Evolutionary conservation across 345 rosid species (phyloP), one percentile per base, ranked within the genome.

Genomic region (Citrus medica): DNA sequence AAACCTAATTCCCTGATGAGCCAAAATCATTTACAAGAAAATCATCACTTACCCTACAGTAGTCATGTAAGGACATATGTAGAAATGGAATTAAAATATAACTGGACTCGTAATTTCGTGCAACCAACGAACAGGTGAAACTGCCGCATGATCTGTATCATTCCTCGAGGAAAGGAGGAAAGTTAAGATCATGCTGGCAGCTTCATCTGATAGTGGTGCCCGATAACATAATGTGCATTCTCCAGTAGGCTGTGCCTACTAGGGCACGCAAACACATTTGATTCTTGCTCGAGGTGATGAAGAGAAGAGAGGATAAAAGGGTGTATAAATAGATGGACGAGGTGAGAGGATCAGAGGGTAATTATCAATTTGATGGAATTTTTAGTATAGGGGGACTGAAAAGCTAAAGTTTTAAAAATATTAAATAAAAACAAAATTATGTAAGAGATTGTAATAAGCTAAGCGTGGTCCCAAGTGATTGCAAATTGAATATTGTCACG

Each of bases 131-230:
- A 86, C 92, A 56, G 98, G 89, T 90, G 97, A 94, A 92, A 86
- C 92, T 85, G 90, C 98, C 91, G 87, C 82, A 94, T 90, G 98
- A 94, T 94, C 97, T 94, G 85, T 13, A 84, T 82, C 89, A 73
- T 80, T 55, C 85, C 93, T 80, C 80, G 3, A 4, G 37, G 56
- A 67, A 72, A 85, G 80, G 83, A 80, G 84, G 78, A 72, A 80
- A 38, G 84, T 84, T 89, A 81, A 91, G 95, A 95, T 95, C 98
- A 95, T 92, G 98, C 98, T 95, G 98, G 98, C 98, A 95, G 98
- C 98, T 95, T 95, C 98, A 95, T 84, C 98, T 81, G 97, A 84
- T 87, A 87, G 79, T 82, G 86, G 85, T 79, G 86, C 92, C 80
- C 93, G 87, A 79, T 67, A 60, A 67, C 67, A 76, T 19, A 42